phyloP scores from a whole-genome alignment of 2,329 filamentous ascomycete genomes.

The Gaeumannomyces sp. region DNA sequence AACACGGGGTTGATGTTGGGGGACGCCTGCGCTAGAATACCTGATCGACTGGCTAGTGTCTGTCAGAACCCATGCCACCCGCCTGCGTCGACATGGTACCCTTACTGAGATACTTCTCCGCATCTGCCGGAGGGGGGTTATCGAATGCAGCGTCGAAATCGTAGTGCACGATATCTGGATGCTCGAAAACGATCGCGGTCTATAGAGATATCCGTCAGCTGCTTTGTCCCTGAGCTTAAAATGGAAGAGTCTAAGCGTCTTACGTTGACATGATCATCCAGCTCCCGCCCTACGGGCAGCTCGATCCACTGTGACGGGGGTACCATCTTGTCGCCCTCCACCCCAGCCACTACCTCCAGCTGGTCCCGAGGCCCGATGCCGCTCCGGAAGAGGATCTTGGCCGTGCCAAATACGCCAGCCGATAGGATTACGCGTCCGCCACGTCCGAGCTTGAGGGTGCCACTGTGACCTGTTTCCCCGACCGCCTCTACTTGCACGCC shows the following conservation, averaged over 20 bases:
- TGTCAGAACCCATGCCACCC: background rate
- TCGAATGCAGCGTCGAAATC: conserved; percentile 59
- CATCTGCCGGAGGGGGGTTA: conserved; percentile 37
- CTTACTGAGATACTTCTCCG: conserved; percentile 33
- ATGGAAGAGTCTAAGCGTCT: background rate
- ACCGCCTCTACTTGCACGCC: conserved; percentile 63
- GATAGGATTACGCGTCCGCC: conserved; percentile 60
- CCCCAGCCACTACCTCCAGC: conserved; percentile 45
- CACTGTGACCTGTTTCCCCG: conserved; percentile 33
- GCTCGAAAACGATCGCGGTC: conserved; percentile 40
- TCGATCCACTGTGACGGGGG: conserved; percentile 46
- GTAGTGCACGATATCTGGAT: conserved; percentile 48
- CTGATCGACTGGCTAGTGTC: conserved; percentile 35
- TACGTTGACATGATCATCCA: conserved; percentile 48
- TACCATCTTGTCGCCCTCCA: conserved; percentile 46
- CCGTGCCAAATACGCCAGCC: conserved; percentile 62
- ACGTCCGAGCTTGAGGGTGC: conserved; percentile 14
- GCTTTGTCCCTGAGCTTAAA: background rate
- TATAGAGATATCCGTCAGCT: conserved; percentile 22
- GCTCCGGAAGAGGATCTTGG: conserved; percentile 62
- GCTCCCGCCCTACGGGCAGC: conserved; percentile 51
- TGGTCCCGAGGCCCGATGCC: conserved; percentile 60
- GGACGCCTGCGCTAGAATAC: conserved; percentile 57
- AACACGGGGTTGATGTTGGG: conserved; percentile 58
- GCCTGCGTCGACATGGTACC: no score